A percentile compares a stretch with the other conserved stretches of the same genome.
These are phyloP conservation scores for Neurospora tetraspora DNA, from an alignment of 495 filamentous ascomycete species.

Conservation along the genomic window DNA sequence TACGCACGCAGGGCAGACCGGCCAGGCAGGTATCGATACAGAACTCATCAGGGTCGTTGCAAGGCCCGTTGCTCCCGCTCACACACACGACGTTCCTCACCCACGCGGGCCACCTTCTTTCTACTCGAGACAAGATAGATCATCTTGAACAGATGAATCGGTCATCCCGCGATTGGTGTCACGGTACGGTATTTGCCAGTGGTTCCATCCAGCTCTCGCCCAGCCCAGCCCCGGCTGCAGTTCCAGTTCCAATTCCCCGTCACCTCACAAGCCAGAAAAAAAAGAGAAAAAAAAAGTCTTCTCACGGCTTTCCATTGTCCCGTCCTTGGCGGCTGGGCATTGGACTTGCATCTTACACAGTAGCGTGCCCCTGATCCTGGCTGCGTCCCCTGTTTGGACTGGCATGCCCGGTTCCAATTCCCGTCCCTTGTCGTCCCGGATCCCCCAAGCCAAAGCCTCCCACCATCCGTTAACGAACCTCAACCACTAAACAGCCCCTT, in stretches of 20 bases:
- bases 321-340: constrained; percentile 12
- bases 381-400: constrained; percentile 21
- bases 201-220: neutral
- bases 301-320: constrained; percentile 16
- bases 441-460: neutral
- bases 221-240: neutral
- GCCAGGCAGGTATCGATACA: neutral
- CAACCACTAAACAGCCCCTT: constrained; percentile 15
- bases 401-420: constrained; percentile 21
- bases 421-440: constrained; percentile 5
- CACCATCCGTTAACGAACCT: constrained; percentile 4
- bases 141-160: neutral
- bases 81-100: neutral
- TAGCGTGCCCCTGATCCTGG: neutral
- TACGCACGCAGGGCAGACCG: neutral
- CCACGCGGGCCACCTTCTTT: neutral
- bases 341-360: neutral
- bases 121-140: neutral
- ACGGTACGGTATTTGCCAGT: neutral
- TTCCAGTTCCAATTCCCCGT: neutral
- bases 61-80: neutral
- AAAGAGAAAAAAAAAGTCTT: constrained; percentile 1
- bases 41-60: neutral
- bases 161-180: constrained; percentile 1
- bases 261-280: neutral